Evolutionary conservation across 768 basidiomycete species (phyloP).

Genomic region (Tulasnella sp.): DNA sequence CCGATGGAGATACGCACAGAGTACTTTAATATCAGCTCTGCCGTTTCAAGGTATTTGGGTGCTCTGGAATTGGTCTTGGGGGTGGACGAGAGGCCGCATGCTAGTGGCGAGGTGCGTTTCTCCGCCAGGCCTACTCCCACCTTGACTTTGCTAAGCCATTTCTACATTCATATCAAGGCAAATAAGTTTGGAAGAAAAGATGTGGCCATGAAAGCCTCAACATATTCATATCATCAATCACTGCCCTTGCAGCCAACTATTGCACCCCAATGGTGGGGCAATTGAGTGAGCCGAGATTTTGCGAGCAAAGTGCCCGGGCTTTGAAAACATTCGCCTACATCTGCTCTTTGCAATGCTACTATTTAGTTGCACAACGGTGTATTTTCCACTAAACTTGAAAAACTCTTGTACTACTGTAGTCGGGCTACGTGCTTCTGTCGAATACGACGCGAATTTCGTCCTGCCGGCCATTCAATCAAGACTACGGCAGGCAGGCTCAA

Average conservation of each 20-base stretch:
- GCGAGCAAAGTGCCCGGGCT: too few relatives aligned
- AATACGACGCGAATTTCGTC: too few relatives aligned
- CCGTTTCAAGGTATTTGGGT: neutral
- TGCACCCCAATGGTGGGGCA: neutral
- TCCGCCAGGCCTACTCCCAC: neutral
- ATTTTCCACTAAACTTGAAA: too few relatives aligned
- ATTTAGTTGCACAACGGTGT: too few relatives aligned
- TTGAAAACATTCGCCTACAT: too few relatives aligned
- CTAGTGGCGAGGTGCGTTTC: neutral
- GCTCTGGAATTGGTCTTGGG: neutral
- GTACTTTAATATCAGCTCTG: neutral
- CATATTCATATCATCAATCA: neutral
- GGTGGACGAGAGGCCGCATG: neutral
- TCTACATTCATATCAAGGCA: neutral
- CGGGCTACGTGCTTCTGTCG: too few relatives aligned
- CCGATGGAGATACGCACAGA: neutral
- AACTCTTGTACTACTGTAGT: too few relatives aligned
- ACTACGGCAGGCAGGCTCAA: too few relatives aligned
- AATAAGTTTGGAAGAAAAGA: neutral
- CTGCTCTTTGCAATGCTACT: too few relatives aligned
- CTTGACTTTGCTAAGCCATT: neutral
- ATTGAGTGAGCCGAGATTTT: neutral
- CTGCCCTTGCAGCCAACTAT: neutral
- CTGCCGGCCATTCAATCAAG: too few relatives aligned
- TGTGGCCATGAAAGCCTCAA: neutral